phyloP scores from a whole-genome alignment of 306 rosid species.

The Acacia acuminata region DNA sequence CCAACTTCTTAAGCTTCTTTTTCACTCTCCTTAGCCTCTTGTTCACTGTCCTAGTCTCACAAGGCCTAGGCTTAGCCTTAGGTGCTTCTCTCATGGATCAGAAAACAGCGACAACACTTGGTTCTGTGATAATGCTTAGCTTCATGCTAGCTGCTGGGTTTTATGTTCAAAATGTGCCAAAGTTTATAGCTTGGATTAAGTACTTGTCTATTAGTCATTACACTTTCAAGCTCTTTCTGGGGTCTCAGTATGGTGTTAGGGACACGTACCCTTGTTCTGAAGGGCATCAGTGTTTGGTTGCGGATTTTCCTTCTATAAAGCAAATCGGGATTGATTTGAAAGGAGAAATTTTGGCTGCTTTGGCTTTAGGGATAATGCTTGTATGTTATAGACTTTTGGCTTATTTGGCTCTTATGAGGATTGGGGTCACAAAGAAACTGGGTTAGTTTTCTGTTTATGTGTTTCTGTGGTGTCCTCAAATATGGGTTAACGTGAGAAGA shows the following conservation, averaged over 20 bases:
- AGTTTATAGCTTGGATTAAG: conserved; percentile 61
- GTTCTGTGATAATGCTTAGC: conserved; percentile 60
- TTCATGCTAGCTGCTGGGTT: conserved; percentile 62
- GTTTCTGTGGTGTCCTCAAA: background rate
- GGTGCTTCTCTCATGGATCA: conserved; percentile 66
- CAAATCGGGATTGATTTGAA: conserved; percentile 45
- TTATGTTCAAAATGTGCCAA: conserved; percentile 64
- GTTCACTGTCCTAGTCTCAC: conserved; percentile 56
- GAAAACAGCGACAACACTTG: conserved; percentile 56
- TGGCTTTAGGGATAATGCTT: conserved; percentile 59
- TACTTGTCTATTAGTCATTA: conserved; percentile 52
- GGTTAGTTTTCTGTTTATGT: background rate
- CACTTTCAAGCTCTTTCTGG: conserved; percentile 54
- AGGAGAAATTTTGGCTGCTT: conserved; percentile 23
- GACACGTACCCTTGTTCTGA: conserved; percentile 53
- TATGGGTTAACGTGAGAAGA: background rate
- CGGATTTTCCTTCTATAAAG: conserved; percentile 56
- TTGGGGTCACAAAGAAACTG: conserved; percentile 39
- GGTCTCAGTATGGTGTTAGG: conserved; percentile 47
- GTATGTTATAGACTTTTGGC: conserved; percentile 66
- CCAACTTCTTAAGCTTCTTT: conserved; percentile 21
- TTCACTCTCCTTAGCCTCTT: conserved; percentile 41
- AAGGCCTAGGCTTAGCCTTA: conserved; percentile 71
- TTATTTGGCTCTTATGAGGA: conserved; percentile 43
- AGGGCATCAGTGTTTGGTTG: conserved; percentile 32